These are phyloP conservation scores for Neurospora sp. DNA, from an alignment of 495 filamentous ascomycete genomes.

Conservation along the genomic window DNA sequence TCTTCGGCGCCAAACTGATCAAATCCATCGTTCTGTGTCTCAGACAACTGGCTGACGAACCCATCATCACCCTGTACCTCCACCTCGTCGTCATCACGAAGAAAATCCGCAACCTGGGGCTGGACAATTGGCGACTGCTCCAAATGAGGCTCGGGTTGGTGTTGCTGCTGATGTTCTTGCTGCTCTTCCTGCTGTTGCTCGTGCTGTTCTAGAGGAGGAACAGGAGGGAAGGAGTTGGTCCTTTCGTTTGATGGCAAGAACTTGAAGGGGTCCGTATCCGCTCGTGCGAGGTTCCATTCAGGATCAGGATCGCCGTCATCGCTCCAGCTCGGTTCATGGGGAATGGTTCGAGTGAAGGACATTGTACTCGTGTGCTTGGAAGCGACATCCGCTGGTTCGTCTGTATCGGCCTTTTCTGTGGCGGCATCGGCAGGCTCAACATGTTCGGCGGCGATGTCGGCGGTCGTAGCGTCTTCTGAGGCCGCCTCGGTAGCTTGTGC, in stretches of 20 bases:
- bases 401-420: constrained; percentile 9
- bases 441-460: constrained; percentile 14
- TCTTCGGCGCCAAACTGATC: constrained; percentile 14
- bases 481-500: background rate
- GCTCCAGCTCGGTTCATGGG: constrained; percentile 43
- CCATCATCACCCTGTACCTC: constrained; percentile 11
- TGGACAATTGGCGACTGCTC: constrained; percentile 10
- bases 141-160: constrained; percentile 20
- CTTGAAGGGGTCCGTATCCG: constrained; percentile 45
- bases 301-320: constrained; percentile 44
- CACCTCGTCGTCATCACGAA: constrained; percentile 25
- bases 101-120: constrained; percentile 11
- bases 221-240: constrained; percentile 54
- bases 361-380: constrained; percentile 41
- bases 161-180: constrained; percentile 31
- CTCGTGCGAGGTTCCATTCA: constrained; percentile 40
- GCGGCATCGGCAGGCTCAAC: constrained; percentile 14
- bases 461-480: background rate
- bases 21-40: constrained; percentile 14
- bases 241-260: constrained; percentile 42
- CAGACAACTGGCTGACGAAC: constrained; percentile 11
- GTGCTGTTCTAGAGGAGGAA: constrained; percentile 30
- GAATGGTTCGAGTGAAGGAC: constrained; percentile 43
- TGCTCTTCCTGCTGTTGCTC: constrained; percentile 31
- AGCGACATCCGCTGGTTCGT: constrained; percentile 14